phyloP scores from a whole-genome alignment of 1,139 yeast species.

The Candida anutae region DNA sequence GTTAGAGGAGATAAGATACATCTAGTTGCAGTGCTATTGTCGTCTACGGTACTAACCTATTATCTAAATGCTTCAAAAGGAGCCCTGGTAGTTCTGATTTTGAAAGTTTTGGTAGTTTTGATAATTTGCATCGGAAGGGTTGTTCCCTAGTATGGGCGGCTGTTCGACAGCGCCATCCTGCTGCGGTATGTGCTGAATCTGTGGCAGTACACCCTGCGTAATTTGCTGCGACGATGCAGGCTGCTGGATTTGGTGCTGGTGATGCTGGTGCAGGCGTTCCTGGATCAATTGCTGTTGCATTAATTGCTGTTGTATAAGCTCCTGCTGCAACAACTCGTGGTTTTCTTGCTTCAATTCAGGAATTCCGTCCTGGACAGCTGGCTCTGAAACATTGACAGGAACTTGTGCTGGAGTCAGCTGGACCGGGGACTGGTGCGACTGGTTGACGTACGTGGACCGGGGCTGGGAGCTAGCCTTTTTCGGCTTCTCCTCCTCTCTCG shows the following conservation, averaged over 20 bases:
- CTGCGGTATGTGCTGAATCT: not conserved
- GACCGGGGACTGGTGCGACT: constrained; percentile 2
- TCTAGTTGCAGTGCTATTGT: not conserved
- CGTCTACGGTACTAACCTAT: not conserved
- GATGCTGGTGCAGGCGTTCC: constrained; percentile 7
- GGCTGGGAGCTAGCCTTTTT: constrained; percentile 24
- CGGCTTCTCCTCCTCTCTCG: constrained; percentile 66
- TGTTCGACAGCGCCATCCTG: not conserved
- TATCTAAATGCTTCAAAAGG: constrained; percentile 4
- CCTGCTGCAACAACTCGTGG: constrained; percentile 9
- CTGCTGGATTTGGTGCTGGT: too few species aligned
- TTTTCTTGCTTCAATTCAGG: constrained; percentile 7
- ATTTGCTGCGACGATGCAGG: too few species aligned
- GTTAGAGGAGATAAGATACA: not conserved
- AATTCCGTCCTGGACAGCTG: constrained; percentile 3
- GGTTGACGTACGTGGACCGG: constrained; percentile 5
- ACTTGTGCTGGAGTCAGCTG: constrained; percentile 2
- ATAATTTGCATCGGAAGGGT: constrained; percentile 3
- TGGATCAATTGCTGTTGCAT: constrained; percentile 8
- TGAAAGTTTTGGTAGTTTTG: constrained; percentile 5
- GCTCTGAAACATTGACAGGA: constrained; percentile 2
- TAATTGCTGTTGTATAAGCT: constrained; percentile 10
- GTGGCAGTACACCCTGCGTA: too few species aligned
- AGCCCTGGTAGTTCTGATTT: constrained; percentile 7
- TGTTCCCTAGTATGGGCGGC: constrained; percentile 1